These are phyloP conservation scores for Monosporascus sp. DNA, from an alignment of 2,329 filamentous ascomycete species.

Conservation along the genomic window DNA sequence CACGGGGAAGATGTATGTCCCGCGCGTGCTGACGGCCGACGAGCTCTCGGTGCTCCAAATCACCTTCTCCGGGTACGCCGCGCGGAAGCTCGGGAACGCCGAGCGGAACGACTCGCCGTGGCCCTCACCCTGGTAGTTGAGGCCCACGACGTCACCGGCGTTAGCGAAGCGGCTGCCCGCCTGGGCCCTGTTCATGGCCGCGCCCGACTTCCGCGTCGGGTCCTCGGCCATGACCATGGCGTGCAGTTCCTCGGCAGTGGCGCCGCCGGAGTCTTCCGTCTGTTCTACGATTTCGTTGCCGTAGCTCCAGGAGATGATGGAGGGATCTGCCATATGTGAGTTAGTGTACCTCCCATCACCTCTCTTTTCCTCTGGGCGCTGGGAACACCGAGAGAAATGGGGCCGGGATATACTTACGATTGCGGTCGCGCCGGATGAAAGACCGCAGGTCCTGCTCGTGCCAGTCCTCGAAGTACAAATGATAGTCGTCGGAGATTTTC, in stretches of 20 bases:
- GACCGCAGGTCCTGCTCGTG: constrained; percentile 44
- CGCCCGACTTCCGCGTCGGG: constrained; percentile 37
- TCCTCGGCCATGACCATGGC: constrained; percentile 42
- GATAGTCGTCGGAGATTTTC: constrained; percentile 44
- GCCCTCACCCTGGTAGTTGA: constrained; percentile 54
- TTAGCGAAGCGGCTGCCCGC: constrained; percentile 32
- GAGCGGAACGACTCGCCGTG: constrained; percentile 4
- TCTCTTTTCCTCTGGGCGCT: not conserved
- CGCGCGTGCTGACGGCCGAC: constrained; percentile 42
- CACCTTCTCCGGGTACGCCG: constrained; percentile 40
- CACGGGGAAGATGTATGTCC: constrained; percentile 49
- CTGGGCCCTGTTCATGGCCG: constrained; percentile 40
- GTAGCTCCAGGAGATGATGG: constrained; percentile 45
- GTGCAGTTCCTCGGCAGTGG: constrained; percentile 29
- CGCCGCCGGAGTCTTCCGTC: constrained; percentile 24
- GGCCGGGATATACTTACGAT: constrained; percentile 24
- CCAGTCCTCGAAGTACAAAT: constrained; percentile 47
- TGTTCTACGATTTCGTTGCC: constrained; percentile 48
- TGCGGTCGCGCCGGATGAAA: constrained; percentile 46
- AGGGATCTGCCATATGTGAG: constrained; percentile 29
- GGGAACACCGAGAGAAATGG: not conserved
- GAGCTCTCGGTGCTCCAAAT: constrained; percentile 37
- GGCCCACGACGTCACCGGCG: constrained; percentile 40
- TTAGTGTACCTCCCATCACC: not conserved
- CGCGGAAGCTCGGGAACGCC: constrained; percentile 37